Percentiles rank a stretch among this genome's conserved stretches.
These are phyloP conservation scores for Microsporum ferrugineum DNA, from an alignment of 2,329 filamentous ascomycete species.

Conservation along the genomic window DNA sequence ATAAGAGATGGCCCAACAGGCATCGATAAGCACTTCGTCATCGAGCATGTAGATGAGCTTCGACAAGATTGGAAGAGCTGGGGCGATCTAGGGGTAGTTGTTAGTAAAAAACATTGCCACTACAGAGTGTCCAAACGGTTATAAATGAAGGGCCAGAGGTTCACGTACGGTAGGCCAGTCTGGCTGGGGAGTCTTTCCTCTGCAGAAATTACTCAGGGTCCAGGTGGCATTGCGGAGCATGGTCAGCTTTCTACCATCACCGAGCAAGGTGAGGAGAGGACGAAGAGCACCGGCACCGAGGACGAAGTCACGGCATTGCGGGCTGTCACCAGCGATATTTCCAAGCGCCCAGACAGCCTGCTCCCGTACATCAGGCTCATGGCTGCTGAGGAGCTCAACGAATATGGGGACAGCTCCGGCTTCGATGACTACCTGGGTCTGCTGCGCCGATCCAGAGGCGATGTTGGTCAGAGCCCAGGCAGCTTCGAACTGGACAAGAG, in stretches of 20 bases:
- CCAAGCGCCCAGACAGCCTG: conserved; percentile 97
- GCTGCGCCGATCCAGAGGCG: conserved; percentile 87
- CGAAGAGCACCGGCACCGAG: conserved; percentile 81
- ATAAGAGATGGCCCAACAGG: conserved; percentile 99
- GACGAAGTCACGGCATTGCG: conserved; percentile 93
- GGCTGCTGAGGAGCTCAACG: conserved; percentile 87
- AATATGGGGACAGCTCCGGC: conserved; percentile 97
- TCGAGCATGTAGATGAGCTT: conserved; percentile 98
- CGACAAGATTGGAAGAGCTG: conserved; percentile 83
- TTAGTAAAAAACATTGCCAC: conserved; percentile 8
- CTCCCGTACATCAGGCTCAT: conserved; percentile 93
- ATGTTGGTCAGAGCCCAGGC: conserved; percentile 99
- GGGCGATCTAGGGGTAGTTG: conserved; percentile 58
- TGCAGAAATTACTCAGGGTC: conserved; percentile 99
- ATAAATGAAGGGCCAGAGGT: background rate
- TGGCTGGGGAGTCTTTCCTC: conserved; percentile 96
- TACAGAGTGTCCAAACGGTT: conserved; percentile 13
- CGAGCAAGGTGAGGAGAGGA: conserved; percentile 77
- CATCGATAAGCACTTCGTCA: conserved; percentile 95
- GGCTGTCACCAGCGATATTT: conserved; percentile 98
- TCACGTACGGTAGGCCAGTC: conserved; percentile 88
- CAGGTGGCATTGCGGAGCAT: conserved; percentile 98
- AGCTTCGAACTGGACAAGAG: conserved; percentile 95
- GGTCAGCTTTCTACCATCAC: conserved; percentile 96
- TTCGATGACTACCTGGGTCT: conserved; percentile 98